phyloP scores from a whole-genome alignment of 805 yeast species.

The Metschnikowia cubensis region DNA sequence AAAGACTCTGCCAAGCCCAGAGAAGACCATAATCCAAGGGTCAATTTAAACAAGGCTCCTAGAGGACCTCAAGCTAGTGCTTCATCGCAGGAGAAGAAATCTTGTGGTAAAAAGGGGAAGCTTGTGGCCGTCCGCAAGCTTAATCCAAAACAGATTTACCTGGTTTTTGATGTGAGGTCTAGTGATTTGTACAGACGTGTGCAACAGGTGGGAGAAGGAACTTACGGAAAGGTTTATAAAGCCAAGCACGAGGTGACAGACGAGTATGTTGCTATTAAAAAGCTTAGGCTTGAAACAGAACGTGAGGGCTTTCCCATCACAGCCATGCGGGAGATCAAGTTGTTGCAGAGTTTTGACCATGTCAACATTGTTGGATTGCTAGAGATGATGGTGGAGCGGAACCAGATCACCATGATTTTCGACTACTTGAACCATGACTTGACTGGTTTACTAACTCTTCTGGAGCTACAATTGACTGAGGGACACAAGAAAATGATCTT shows the following conservation, averaged over 20 bases:
- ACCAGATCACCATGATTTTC: constrained; percentile 80
- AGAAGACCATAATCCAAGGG: background rate
- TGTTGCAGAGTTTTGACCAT: constrained; percentile 80
- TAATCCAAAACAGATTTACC: constrained; percentile 29
- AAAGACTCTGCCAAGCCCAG: background rate
- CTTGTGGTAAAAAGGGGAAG: background rate
- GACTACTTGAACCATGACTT: constrained; percentile 93
- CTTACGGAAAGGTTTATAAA: constrained; percentile 93
- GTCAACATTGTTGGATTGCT: constrained; percentile 72
- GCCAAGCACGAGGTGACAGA: constrained; percentile 69
- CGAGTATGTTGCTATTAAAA: constrained; percentile 79
- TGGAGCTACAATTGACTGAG: constrained; percentile 55
- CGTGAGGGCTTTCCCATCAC: constrained; percentile 96
- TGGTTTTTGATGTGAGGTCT: constrained; percentile 25
- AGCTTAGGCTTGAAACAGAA: constrained; percentile 78
- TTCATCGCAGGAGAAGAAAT: background rate
- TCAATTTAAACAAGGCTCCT: background rate
- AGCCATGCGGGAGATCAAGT: constrained; percentile 84
- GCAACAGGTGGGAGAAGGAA: constrained; percentile 97
- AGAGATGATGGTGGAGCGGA: constrained; percentile 85
- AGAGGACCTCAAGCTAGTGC: constrained; percentile 1
- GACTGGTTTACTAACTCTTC: constrained; percentile 80
- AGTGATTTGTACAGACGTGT: constrained; percentile 59
- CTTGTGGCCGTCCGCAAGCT: constrained; percentile 14
- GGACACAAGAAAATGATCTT: constrained; percentile 66